Conservation (phyloP, 495 filamentous ascomycete species). For the Parmelia sp. region DNA sequence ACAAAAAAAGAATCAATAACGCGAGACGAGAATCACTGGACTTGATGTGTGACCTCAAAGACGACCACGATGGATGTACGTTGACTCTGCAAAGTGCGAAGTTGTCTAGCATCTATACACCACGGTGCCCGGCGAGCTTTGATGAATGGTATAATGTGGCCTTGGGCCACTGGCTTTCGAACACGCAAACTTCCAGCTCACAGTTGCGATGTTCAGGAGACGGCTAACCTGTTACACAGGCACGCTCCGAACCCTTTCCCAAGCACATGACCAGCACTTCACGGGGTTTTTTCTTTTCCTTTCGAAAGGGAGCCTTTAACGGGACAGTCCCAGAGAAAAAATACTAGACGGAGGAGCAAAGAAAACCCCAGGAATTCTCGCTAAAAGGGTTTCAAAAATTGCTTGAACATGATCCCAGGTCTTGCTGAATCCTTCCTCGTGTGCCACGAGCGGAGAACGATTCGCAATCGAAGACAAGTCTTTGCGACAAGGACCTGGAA, state of each 20-base stretch:
- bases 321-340: neutral
- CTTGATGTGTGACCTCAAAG: neutral
- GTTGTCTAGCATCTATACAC: neutral
- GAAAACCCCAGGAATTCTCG: neutral
- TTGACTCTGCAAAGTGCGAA: neutral
- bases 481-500: neutral
- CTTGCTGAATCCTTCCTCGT: neutral
- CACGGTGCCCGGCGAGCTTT: neutral
- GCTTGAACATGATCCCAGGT: neutral
- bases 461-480: neutral
- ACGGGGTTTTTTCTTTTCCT: no score
- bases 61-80: neutral
- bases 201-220: neutral
- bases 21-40: neutral
- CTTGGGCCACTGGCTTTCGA: neutral
- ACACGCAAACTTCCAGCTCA: neutral
- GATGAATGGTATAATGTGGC: neutral
- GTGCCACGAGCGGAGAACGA: neutral
- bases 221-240: neutral
- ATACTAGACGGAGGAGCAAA: neutral
- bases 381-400: neutral
- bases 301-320: neutral
- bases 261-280: no score
- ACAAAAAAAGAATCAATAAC: neutral
- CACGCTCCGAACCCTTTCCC: neutral